phyloP scores from a whole-genome alignment of 2,329 filamentous ascomycete genomes.

The Emergomyces africanus region DNA sequence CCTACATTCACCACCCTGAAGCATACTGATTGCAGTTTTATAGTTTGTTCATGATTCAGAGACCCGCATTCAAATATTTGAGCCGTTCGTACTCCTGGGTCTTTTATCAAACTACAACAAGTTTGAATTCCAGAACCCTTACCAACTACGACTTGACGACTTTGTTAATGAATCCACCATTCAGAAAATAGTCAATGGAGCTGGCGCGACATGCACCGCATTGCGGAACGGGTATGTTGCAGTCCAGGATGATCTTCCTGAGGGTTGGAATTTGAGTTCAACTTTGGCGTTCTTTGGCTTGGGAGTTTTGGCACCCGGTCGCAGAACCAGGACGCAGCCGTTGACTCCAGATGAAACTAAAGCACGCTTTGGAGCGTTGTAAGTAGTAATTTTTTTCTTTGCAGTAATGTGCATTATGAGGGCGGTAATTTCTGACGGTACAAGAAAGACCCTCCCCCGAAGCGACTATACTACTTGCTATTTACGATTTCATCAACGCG shows the following conservation, averaged over 20 bases:
- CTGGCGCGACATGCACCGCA: conserved; percentile 57
- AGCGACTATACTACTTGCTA: conserved; percentile 66
- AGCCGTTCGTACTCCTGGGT: conserved; percentile 72
- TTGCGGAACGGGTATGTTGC: conserved; percentile 67
- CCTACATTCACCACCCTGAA: neutral
- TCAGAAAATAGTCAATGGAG: conserved; percentile 62
- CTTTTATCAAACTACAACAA: conserved; percentile 97
- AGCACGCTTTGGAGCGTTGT: conserved; percentile 67
- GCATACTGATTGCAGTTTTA: conserved; percentile 31
- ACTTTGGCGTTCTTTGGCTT: conserved; percentile 78
- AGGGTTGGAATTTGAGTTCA: conserved; percentile 72
- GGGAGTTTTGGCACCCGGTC: conserved; percentile 57
- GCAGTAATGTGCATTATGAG: neutral
- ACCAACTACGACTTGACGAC: conserved; percentile 79
- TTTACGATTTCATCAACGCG: conserved; percentile 86
- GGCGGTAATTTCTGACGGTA: neutral
- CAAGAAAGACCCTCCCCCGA: conserved; percentile 59
- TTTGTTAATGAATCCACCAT: conserved; percentile 90
- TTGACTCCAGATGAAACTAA: conserved; percentile 71
- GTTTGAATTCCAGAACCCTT: conserved; percentile 96
- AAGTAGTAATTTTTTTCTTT: conserved; percentile 27
- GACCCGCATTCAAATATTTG: conserved; percentile 47
- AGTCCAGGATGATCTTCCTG: conserved; percentile 79
- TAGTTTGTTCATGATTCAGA: conserved; percentile 58
- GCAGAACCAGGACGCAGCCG: conserved; percentile 45